These are phyloP conservation scores for Fusarium metavorans DNA, from an alignment of 2,329 filamentous ascomycete species.

Conservation along the genomic window DNA sequence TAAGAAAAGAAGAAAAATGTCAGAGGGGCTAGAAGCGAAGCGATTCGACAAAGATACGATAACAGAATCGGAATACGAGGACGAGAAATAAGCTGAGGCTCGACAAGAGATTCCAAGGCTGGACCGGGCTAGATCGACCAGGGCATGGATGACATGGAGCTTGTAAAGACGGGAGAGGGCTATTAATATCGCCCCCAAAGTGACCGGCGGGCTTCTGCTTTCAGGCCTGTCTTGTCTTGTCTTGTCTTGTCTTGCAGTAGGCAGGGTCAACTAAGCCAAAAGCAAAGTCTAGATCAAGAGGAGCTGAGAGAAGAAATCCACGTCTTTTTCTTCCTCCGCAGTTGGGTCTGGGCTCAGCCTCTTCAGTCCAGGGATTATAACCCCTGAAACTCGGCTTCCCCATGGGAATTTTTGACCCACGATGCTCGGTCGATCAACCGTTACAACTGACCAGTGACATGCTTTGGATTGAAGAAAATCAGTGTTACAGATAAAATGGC, in stretches of 20 bases:
- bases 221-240: neutral
- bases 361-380: neutral
- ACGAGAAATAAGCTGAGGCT: conserved; percentile 37
- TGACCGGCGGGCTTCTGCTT: neutral
- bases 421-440: conserved; percentile 28
- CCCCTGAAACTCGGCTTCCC: conserved; percentile 10
- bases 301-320: neutral
- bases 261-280: neutral
- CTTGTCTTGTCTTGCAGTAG: neutral
- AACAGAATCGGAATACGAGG: conserved; percentile 34
- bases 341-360: neutral
- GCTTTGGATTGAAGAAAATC: conserved; percentile 4
- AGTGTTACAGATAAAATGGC: conserved; percentile 36
- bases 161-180: conserved; percentile 5
- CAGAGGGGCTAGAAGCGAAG: conserved; percentile 1
- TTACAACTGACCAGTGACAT: conserved; percentile 30
- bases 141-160: conserved; percentile 21
- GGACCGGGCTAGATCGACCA: conserved; percentile 30
- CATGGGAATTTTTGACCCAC: conserved; percentile 8
- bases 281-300: neutral
- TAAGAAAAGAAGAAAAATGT: neutral
- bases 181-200: conserved; percentile 13
- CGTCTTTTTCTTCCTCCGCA: conserved; percentile 21
- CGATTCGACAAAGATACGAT: conserved; percentile 11
- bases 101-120: conserved; percentile 18